Base-by-base conservation (phyloP, 176 grass and related monocot species). In the Hordeum marinum region DNA sequence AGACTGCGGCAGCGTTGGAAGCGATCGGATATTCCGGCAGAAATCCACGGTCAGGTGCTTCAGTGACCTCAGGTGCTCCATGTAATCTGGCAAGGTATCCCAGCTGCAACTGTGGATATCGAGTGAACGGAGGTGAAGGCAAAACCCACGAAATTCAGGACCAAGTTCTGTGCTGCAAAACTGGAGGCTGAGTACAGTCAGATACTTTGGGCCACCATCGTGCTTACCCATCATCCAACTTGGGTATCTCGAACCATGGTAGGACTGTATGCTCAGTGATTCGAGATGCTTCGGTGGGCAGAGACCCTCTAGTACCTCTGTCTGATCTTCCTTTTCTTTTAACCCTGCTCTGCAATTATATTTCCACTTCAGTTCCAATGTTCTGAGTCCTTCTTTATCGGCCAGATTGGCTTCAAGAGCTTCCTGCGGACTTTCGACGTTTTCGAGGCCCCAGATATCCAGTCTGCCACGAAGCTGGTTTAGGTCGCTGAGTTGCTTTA, bases 231-330 rank as follows among this genome's bases (percentile, higher is more conserved):
- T 9, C 63, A 84, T 52, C 87, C 87, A 84, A 11, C 57, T 58
- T 34, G 86, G 86, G 23, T 76, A 76, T 17, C 31, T 79, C 10
- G 3, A 31, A 79, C 86, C 80, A 2, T 34, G 1, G 63, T 84
- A 88, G 1, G 5, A 0, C 0, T 1, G 0, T 8, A 88, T 75
- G 4, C 0, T 13, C 48, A 84, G 63, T 10, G 39, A 2, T 46
- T 31, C 12, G 11, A 89, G 45, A 61, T 39, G 2, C 41, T 32
- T 29, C 1, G 72, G 72, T 52, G 87, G 87, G 9, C n/a, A 76
- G 41, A 89, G 87, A 23, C 81, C 87, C 40, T 89, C 87, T 50
- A 89, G 41, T 14, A 89, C 81, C 54, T 71, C 41, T 43, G 20
- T 12, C 36, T 72, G 2, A 18, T 17, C 9, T 0, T 66, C 7